Base-by-base conservation (phyloP, 148 eudicot species). In the Nepenthes gracilis region DNA sequence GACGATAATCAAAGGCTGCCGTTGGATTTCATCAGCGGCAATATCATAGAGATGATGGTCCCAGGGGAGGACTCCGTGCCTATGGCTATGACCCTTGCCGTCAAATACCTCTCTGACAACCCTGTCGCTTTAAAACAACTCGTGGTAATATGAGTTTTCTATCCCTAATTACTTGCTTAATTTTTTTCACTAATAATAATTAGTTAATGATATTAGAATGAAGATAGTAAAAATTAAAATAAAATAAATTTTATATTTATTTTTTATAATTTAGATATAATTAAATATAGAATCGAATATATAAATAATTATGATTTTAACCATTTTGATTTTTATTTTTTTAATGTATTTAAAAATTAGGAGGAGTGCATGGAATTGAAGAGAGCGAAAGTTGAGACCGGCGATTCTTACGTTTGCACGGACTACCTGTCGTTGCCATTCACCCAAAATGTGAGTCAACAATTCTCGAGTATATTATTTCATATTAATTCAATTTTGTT, bases 11-110 rank as follows among this genome's bases (percentile, higher is more conserved):
- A 59, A 47, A 70, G 64, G 2, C 70, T 72, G 38, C 81, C 96
- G 15, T 64, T 68, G 65, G 88, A 92, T 69, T 76, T 74, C 55
- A 77, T 92, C 49, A 78, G 90, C 6, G 93, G 80, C 55, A 92
- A 92, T 64, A 83, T 92, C 48, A 62, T 92, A 47, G 97, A 88
- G 83, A 88, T 92, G 94, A 92, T 92, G 96, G 83, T 92, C 62
- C 96, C 97, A 0, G 97, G 97, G 32, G 96, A 92, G 63, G 97
- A 92, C 63, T 85, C 97, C 0, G 93, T 92, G 52, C 97, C 97
- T 0, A 85, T 83, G 82, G 78, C 81, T 12, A 88, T 88, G 83
- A 88, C 97, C 36, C 72, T 92, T 32, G 97, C 96, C 32, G 82
- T 92, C 63, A 85, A 92, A 70, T 92, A 71, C 70, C 87, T 92